These are phyloP conservation scores for Pichia sp. DNA, from an alignment of 1,139 yeast species.

Conservation along the genomic window DNA sequence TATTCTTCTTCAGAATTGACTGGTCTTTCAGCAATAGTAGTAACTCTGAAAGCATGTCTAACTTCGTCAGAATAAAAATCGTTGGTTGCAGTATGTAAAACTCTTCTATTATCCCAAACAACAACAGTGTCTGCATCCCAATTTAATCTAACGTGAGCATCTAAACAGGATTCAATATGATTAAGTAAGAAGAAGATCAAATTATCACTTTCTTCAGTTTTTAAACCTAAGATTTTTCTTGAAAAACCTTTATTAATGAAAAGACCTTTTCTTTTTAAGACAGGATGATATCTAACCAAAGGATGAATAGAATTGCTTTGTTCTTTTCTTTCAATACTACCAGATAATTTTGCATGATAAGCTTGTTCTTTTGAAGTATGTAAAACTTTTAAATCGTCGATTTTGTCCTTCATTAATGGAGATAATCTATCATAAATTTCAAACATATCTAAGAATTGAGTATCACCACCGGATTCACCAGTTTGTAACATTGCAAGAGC, in stretches of 20 bases:
- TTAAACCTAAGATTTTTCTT: conserved; percentile 56
- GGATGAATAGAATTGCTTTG: conserved; percentile 63
- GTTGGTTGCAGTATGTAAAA: conserved; percentile 54
- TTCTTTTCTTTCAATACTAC: conserved; percentile 54
- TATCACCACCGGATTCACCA: conserved; percentile 53
- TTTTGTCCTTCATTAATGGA: conserved; percentile 49
- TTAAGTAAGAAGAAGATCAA: conserved; percentile 47
- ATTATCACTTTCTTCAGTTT: conserved; percentile 55
- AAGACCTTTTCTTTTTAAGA: conserved; percentile 53
- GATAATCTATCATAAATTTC: conserved; percentile 66
- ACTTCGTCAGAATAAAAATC: conserved; percentile 52
- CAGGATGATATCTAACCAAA: conserved; percentile 63
- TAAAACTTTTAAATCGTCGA: conserved; percentile 52
- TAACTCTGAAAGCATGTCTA: conserved; percentile 64
- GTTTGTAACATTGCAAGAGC: conserved; percentile 43
- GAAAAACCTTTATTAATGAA: conserved; percentile 58
- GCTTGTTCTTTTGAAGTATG: conserved; percentile 74
- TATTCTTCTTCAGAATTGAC: conserved; percentile 23
- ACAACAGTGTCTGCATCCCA: conserved; percentile 61
- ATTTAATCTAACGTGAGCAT: conserved; percentile 49
- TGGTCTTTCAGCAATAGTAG: conserved; percentile 52
- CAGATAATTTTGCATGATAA: conserved; percentile 42
- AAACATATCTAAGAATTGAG: conserved; percentile 55
- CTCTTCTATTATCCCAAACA: conserved; percentile 66
- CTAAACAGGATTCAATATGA: conserved; percentile 45